Evolutionary conservation across 257 asterid species (phyloP).

Genomic region (Mentha longifolia): DNA sequence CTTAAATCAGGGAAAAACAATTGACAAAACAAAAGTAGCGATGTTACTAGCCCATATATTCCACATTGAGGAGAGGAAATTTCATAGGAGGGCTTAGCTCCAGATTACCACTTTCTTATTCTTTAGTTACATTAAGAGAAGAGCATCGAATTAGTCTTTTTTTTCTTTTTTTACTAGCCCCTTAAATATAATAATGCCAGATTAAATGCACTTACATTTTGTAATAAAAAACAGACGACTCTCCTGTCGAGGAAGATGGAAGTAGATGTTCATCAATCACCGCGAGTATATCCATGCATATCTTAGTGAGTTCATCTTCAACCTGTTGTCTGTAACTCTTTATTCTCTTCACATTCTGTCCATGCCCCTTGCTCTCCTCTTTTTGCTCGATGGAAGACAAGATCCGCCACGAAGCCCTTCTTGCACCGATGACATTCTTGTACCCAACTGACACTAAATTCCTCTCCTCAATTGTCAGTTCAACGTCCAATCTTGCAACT

Average conservation of each 20-base stretch:
- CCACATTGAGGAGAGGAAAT: no score
- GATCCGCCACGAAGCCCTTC: conserved; percentile 85
- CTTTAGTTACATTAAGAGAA: no score
- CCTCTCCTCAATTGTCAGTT: conserved; percentile 78
- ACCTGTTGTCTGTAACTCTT: conserved; percentile 65
- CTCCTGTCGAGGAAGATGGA: conserved; percentile 77
- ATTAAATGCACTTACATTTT: conserved; percentile 59
- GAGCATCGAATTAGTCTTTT: background rate
- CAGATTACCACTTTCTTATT: no score
- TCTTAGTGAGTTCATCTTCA: conserved; percentile 76
- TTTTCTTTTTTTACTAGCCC: background rate
- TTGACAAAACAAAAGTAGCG: no score
- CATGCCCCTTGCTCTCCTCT: conserved; percentile 79
- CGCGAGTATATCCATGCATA: conserved; percentile 70
- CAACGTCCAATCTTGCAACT: conserved; percentile 72
- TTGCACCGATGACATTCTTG: conserved; percentile 78
- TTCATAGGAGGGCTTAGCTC: background rate
- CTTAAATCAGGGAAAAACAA: background rate
- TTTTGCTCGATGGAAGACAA: conserved; percentile 73
- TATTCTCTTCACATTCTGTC: conserved; percentile 68
- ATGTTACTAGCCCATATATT: no score
- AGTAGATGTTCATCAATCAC: conserved; percentile 77
- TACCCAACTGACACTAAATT: conserved; percentile 78
- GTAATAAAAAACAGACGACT: conserved; percentile 77
- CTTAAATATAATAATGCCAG: background rate